These are phyloP conservation scores for Ogataea methanolica DNA, from an alignment of 805 yeast species.

Conservation along the genomic window DNA sequence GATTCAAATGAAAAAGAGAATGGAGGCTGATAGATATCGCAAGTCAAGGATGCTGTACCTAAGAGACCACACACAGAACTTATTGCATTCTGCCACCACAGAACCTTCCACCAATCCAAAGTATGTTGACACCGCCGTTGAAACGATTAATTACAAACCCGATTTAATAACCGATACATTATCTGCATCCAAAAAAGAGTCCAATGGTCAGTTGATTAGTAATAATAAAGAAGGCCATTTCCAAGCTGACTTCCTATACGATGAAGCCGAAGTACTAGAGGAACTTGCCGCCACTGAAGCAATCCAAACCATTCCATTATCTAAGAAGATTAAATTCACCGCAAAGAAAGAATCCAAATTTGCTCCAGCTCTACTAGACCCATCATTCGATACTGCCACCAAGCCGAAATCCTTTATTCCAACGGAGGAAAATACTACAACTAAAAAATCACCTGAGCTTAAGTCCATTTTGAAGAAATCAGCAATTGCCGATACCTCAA, in stretches of 20 bases:
- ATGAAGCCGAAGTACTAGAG: constrained; percentile 6
- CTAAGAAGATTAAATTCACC: constrained; percentile 22
- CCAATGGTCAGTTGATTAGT: constrained; percentile 17
- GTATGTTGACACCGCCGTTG: constrained; percentile 20
- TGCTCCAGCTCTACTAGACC: constrained; percentile 11
- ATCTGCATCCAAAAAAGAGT: background rate
- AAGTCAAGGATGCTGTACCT: constrained; percentile 41
- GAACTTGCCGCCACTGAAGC: background rate
- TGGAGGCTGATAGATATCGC: constrained; percentile 43
- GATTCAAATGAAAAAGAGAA: constrained; percentile 28
- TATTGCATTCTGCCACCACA: constrained; percentile 13
- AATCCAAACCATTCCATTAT: constrained; percentile 9
- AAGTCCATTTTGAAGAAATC: constrained; percentile 3
- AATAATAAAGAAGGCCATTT: constrained; percentile 24
- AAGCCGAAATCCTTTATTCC: constrained; percentile 9
- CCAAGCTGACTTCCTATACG: constrained; percentile 14
- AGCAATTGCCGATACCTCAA: background rate
- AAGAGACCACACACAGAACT: constrained; percentile 29
- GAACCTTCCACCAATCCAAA: constrained; percentile 9
- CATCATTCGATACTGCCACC: constrained; percentile 13
- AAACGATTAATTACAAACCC: constrained; percentile 14
- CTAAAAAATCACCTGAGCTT: background rate
- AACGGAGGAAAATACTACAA: constrained; percentile 1
- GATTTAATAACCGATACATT: constrained; percentile 1
- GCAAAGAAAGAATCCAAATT: constrained; percentile 11